phyloP scores from a whole-genome alignment of 306 rosid species.

The Corylus avellana region DNA sequence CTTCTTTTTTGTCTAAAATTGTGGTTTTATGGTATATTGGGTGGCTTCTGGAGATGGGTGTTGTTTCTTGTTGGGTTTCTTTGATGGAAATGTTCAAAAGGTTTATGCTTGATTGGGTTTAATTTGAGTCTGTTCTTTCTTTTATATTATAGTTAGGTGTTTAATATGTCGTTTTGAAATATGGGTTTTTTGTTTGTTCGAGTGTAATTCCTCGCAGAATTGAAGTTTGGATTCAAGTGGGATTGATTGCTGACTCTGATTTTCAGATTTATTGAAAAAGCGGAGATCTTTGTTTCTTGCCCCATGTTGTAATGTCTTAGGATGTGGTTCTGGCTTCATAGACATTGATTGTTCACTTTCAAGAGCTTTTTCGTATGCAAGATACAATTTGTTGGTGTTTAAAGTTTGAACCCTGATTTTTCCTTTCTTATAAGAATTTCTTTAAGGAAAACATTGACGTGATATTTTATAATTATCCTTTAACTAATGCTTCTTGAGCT shows the following conservation, averaged over 20 bases:
- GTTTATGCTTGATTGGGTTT: neutral
- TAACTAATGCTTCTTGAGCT: neutral
- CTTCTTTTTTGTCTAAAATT: neutral
- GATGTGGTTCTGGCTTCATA: neutral
- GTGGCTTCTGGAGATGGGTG: neutral
- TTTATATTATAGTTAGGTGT: neutral
- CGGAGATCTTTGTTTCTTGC: neutral
- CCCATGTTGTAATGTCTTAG: neutral
- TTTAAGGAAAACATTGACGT: neutral
- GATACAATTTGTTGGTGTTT: neutral
- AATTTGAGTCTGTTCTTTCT: neutral
- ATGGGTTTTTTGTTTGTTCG: neutral
- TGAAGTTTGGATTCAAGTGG: neutral
- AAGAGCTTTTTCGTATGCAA: neutral
- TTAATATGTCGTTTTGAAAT: neutral
- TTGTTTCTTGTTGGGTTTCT: neutral
- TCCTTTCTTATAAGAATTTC: neutral
- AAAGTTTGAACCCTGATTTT: neutral
- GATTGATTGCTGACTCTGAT: neutral
- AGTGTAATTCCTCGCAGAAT: neutral
- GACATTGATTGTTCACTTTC: neutral
- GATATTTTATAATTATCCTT: neutral
- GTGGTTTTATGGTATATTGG: neutral
- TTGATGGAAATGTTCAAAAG: neutral
- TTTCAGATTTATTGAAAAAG: neutral